Evolutionary conservation across 176 grass and related monocot species (phyloP), one percentile per base, ranked within the genome.

Genomic region (Cocos nucifera): DNA sequence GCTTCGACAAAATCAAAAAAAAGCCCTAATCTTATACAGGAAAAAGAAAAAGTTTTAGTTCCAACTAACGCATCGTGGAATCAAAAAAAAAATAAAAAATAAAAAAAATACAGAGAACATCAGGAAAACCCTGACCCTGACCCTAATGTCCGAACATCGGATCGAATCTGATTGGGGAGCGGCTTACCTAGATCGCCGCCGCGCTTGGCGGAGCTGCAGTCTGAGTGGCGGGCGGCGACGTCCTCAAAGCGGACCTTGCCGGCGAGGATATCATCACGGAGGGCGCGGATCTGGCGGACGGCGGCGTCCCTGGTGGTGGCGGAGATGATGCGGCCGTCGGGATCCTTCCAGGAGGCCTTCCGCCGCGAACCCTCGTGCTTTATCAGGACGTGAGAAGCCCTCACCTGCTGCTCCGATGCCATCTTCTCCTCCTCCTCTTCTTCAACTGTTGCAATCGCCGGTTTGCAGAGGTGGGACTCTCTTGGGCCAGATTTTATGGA

Each of bases 341-440:
- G 86, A 54, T 89, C 86, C 81, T 85, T 81, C 81, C 86, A 89
- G 18, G 81, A 89, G 15, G 86, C 53, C 86, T 76, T 89, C 70
- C 86, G 86, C 49, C 81, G 81, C 62, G 86, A 89, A 0, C 86
- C 86, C 78, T 85, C 63, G 78, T 89, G 86, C 78, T 89, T 85
- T 74, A 89, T 79, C 58, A 89, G 81, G 78, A 89, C 79, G 86
- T 89, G 86, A 50, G 78, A 89, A n/a, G 86, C 86, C 12, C 78
- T 75, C 78, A 85, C 86, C 63, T 73, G 16, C 75, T 78, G 66
- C 23, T n/a, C 69, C 24, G 35, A 39, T 59, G 55, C 50, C 49
- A 4, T 51, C 3, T 19, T 5, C 16, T 17, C 32, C 53, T 26
- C 51, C 4, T 4, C 58, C 57, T 44, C 32, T 26, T 61, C 19